A percentile compares a stretch with the other conserved stretches of the same genome.
Conservation (phyloP, 2,329 filamentous ascomycete species). For the Ploettnerulaceae sp. region DNA sequence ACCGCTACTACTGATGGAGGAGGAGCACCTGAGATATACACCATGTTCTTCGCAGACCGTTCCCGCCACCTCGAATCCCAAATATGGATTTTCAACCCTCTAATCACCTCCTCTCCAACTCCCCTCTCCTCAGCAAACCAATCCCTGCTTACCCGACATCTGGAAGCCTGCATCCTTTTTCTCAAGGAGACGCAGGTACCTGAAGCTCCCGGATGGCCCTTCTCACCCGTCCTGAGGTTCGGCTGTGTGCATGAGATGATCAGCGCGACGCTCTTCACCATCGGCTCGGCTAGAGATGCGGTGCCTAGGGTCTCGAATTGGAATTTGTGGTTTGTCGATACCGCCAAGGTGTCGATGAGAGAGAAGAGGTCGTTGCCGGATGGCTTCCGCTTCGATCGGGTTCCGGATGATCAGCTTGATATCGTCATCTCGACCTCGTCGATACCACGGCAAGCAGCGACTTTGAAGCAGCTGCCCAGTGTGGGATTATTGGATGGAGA, state of each 20-base stretch:
- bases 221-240: conserved; percentile 25
- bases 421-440: conserved; percentile 29
- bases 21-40: conserved; percentile 20
- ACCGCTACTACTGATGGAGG: conserved; percentile 2
- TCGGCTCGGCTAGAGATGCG: conserved; percentile 16
- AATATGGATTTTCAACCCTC: conserved; percentile 31
- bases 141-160: conserved; percentile 13
- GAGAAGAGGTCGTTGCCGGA: conserved; percentile 11
- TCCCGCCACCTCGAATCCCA: conserved; percentile 30
- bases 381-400: conserved; percentile 19
- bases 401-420: conserved; percentile 27
- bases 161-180: conserved; percentile 18
- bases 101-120: conserved; percentile 13
- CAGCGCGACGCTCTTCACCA: conserved; percentile 9
- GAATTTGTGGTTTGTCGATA: conserved; percentile 24
- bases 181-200: conserved; percentile 22
- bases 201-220: conserved; percentile 32
- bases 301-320: conserved; percentile 19
- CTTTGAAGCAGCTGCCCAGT: conserved; percentile 25
- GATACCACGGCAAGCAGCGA: conserved; percentile 25
- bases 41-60: conserved; percentile 31
- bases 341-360: not conserved
- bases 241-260: conserved; percentile 23
- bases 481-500: conserved; percentile 21
- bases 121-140: conserved; percentile 13